These are phyloP conservation scores for Candida anglica DNA, from an alignment of 805 yeast genomes.

Conservation along the genomic window DNA sequence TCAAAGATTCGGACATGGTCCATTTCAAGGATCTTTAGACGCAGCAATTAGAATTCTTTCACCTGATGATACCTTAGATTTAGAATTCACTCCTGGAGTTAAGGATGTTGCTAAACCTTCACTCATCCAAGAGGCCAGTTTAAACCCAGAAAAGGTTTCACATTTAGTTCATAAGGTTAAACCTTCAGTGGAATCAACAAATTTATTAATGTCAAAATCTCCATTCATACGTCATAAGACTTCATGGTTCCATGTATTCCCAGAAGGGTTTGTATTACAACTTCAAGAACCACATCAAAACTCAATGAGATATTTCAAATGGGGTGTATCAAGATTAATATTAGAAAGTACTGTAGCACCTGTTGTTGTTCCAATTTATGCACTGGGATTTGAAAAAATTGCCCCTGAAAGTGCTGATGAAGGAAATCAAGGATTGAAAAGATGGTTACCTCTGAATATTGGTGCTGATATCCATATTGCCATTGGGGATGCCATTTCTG, in stretches of 20 bases:
- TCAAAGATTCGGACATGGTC: conserved; percentile 86
- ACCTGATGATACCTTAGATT: conserved; percentile 66
- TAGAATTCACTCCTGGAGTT: conserved; percentile 35
- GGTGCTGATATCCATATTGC: conserved; percentile 66
- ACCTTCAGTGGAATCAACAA: conserved; percentile 27
- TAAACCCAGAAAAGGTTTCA: conserved; percentile 1
- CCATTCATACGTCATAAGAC: conserved; percentile 64
- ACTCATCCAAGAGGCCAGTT: conserved; percentile 37
- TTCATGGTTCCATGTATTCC: conserved; percentile 92
- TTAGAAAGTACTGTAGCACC: conserved; percentile 84
- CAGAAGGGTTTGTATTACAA: conserved; percentile 93
- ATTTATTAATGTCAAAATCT: conserved; percentile 27
- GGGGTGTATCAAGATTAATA: conserved; percentile 88
- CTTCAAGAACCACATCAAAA: conserved; percentile 71
- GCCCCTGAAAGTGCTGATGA: conserved; percentile 73
- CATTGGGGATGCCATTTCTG: conserved; percentile 71
- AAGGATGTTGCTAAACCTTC: conserved; percentile 25
- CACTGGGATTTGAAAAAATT: conserved; percentile 81
- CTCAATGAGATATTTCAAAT: conserved; percentile 90
- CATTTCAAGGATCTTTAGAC: conserved; percentile 86
- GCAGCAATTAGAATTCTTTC: conserved; percentile 77
- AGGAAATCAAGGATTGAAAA: conserved; percentile 39
- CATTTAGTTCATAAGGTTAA: conserved; percentile 8
- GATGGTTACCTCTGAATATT: conserved; percentile 58
- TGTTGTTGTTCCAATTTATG: conserved; percentile 79